Evolutionary conservation across 176 grass and related monocot species (phyloP).

Genomic region (Otatea glauca): DNA sequence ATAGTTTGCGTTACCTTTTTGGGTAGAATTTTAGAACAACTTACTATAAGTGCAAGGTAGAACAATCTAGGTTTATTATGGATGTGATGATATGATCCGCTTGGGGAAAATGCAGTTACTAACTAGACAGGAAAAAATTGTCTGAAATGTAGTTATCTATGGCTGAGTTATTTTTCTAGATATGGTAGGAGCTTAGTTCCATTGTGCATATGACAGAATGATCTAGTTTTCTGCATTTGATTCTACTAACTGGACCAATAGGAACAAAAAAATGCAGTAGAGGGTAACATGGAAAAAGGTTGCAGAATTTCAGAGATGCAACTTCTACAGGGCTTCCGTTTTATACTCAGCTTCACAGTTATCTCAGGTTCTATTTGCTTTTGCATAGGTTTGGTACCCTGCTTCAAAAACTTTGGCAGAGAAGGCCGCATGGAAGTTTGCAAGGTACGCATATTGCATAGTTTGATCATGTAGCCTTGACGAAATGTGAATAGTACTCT

Average conservation of each 20-base stretch:
- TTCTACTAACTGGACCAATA: background rate
- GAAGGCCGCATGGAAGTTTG: conserved; percentile 90
- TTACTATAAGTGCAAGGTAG: background rate
- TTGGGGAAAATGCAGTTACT: background rate
- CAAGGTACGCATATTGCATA: conserved; percentile 41
- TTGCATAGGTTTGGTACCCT: conserved; percentile 85
- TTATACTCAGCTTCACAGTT: background rate
- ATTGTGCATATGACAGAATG: background rate
- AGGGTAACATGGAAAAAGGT: background rate
- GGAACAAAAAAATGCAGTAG: background rate
- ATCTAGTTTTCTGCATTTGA: background rate
- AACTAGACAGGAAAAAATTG: background rate
- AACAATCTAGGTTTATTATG: background rate
- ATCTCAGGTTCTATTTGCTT: background rate
- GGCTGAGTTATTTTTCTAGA: background rate
- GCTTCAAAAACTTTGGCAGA: conserved; percentile 84
- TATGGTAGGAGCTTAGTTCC: background rate
- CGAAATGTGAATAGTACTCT: background rate
- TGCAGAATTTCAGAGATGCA: background rate
- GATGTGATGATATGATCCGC: background rate
- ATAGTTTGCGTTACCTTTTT: background rate
- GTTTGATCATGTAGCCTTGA: background rate
- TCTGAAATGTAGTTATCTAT: background rate
- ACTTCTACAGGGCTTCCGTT: background rate
- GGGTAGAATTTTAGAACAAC: background rate